phyloP scores from a whole-genome alignment of 208 protist species.

The Leishmania mexicana region DNA sequence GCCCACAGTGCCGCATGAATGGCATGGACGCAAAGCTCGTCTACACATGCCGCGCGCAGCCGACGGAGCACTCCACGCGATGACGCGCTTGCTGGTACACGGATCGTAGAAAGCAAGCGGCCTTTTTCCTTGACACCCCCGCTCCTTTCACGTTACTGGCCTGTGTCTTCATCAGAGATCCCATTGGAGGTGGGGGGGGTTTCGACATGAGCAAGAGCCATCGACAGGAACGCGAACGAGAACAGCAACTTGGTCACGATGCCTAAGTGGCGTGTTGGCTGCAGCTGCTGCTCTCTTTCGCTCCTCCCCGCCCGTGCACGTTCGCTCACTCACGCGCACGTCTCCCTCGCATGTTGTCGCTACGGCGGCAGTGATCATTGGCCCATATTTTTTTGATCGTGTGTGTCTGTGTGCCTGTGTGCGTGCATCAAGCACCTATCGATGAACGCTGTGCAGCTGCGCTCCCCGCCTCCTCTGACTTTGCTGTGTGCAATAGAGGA shows the following conservation, averaged over 20 bases:
- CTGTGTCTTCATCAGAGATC: background rate
- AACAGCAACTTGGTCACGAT: background rate
- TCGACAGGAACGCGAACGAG: background rate
- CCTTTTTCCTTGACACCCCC: background rate
- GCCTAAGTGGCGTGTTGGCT: background rate
- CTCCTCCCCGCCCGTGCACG: background rate
- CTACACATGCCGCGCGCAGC: conserved; percentile 71
- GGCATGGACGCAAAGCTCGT: conserved; percentile 81
- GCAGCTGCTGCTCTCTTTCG: background rate
- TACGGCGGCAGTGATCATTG: background rate
- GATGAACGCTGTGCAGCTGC: background rate
- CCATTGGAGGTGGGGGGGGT: background rate
- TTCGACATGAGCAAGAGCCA: background rate
- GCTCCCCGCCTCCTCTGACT: background rate
- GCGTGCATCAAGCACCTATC: background rate
- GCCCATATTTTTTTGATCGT: background rate
- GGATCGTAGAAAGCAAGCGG: background rate
- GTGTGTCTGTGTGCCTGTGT: background rate
- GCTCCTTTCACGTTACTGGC: background rate
- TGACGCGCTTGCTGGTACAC: conserved; percentile 16
- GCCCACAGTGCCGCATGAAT: conserved; percentile 77
- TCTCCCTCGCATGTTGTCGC: background rate
- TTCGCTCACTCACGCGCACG: background rate
- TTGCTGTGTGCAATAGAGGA: background rate
- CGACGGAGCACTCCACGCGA: conserved; percentile 79